phyloP scores from a whole-genome alignment of 768 basidiomycete genomes.

The Sporobolomyces phaffii region DNA sequence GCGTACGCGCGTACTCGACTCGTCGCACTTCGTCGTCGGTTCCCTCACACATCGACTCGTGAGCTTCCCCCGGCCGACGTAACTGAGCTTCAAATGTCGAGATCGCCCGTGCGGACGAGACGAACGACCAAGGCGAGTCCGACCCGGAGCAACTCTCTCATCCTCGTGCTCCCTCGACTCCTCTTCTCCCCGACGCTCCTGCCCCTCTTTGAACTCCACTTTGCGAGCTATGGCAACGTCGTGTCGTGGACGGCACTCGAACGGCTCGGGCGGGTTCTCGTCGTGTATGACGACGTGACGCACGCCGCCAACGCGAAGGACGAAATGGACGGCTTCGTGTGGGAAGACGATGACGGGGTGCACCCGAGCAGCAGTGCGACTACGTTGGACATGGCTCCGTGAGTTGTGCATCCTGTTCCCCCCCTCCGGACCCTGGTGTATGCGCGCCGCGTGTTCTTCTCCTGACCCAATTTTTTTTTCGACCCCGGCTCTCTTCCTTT shows the following conservation, averaged over 20 bases:
- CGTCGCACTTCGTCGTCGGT: too few relatives aligned
- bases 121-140: neutral
- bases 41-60: too few relatives aligned
- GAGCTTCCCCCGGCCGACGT: too few relatives aligned
- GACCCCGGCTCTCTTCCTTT: conserved; percentile 21
- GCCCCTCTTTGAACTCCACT: conserved; percentile 55
- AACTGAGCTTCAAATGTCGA: too few relatives aligned
- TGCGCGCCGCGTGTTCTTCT: neutral
- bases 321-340: conserved; percentile 44
- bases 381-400: conserved; percentile 1
- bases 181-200: conserved; percentile 58
- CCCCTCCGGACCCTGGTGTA: neutral
- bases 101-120: neutral
- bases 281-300: conserved; percentile 49
- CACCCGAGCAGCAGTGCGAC: neutral
- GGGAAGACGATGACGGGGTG: conserved; percentile 53
- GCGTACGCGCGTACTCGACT: too few relatives aligned
- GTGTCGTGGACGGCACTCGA: conserved; percentile 61
- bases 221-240: conserved; percentile 70
- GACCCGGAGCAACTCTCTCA: conserved; percentile 67
- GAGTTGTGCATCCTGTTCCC: neutral
- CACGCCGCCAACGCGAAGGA: conserved; percentile 63
- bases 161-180: conserved; percentile 68
- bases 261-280: conserved; percentile 30
- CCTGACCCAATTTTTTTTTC: conserved; percentile 23